Conservation (phyloP, 345 rosid species). For the Euphorbia lathyris region DNA sequence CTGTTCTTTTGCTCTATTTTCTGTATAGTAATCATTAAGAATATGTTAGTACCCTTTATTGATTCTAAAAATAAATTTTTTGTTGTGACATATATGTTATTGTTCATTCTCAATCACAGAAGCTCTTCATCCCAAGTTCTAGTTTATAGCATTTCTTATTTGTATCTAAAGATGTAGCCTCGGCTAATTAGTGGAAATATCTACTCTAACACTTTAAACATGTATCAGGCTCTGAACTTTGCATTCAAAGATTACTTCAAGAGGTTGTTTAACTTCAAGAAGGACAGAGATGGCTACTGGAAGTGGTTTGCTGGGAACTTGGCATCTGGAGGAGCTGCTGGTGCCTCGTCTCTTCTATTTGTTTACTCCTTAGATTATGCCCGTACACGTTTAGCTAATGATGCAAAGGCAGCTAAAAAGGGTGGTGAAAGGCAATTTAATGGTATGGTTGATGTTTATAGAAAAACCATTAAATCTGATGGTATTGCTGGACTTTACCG, state of each 20-base stretch:
- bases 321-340: conserved; percentile 33
- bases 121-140: neutral
- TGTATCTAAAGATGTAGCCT: neutral
- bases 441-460: conserved; percentile 32
- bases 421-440: conserved; percentile 32
- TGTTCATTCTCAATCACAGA: neutral
- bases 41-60: neutral
- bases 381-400: conserved; percentile 34
- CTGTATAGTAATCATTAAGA: neutral
- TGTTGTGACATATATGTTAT: neutral
- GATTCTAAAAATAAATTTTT: neutral
- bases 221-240: conserved; percentile 27
- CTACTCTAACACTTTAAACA: neutral
- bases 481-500: conserved; percentile 33
- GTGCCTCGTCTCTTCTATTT: conserved; percentile 32
- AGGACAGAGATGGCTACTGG: conserved; percentile 31
- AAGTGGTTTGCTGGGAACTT: conserved; percentile 35
- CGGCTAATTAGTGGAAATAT: no score
- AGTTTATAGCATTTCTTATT: neutral
- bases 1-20: neutral
- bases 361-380: conserved; percentile 35
- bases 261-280: conserved; percentile 33
- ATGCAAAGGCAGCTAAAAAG: conserved; percentile 29
- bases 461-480: conserved; percentile 26
- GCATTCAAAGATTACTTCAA: conserved; percentile 36